These are phyloP conservation scores for Grigorovia yakushimaensis DNA, from an alignment of 805 yeast genomes.

Conservation along the genomic window DNA sequence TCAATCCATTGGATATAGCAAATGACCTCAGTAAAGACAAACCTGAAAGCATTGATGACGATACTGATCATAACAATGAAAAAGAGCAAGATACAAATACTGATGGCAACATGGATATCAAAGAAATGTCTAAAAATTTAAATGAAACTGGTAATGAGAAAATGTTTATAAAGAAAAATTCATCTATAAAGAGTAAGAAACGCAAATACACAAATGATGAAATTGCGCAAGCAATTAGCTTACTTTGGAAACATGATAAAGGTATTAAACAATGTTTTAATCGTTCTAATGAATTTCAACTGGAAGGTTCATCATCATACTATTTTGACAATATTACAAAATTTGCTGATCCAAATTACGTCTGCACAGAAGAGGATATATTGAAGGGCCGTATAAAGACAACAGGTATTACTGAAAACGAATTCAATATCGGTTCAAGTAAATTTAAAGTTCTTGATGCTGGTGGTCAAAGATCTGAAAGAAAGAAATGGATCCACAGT, in stretches of 20 bases:
- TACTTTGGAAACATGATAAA: conserved; percentile 59
- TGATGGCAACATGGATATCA: conserved; percentile 2
- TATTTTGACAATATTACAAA: conserved; percentile 66
- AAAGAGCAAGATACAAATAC: not conserved
- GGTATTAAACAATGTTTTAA: conserved; percentile 54
- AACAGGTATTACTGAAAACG: conserved; percentile 87
- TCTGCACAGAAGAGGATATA: conserved; percentile 75
- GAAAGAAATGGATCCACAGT: conserved; percentile 91
- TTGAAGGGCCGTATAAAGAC: conserved; percentile 87
- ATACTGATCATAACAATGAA: too few relatives aligned
- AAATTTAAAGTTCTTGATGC: conserved; percentile 81
- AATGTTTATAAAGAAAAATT: conserved; percentile 15
- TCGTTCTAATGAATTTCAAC: conserved; percentile 67
- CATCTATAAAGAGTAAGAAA: conserved; percentile 3
- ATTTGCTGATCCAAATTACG: conserved; percentile 54
- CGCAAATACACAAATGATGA: conserved; percentile 31
- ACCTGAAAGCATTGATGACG: too few relatives aligned
- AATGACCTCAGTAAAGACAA: not conserved
- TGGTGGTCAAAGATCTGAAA: conserved; percentile 89
- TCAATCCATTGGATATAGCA: not conserved
- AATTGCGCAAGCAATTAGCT: conserved; percentile 60
- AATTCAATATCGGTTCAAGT: conserved; percentile 56
- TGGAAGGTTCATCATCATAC: conserved; percentile 74
- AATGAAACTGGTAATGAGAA: conserved; percentile 19
- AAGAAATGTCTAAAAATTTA: conserved; percentile 20